Conservation (phyloP, 108 stramenopile genomes). For the Pseudonitzschia delicatissima region DNA sequence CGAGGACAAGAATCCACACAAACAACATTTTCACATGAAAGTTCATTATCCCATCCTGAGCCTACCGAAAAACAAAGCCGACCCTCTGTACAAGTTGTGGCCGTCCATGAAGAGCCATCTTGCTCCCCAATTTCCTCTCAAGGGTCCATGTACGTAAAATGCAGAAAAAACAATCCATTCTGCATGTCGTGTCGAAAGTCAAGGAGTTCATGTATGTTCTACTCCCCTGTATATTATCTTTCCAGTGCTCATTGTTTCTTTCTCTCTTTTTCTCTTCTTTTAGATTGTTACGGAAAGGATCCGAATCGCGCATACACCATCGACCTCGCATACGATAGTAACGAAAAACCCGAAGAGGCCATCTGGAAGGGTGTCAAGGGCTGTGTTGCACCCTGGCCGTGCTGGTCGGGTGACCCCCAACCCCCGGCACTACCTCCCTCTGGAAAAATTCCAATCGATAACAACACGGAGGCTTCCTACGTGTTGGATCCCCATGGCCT, state of each 20-base stretch:
- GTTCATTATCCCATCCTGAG: conserved; percentile 7
- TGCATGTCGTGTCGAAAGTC: too few species aligned
- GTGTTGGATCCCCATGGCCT: conserved; percentile 1
- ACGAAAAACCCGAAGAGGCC: neutral
- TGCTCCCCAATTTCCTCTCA: conserved; percentile 12
- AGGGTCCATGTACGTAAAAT: conserved; percentile 17
- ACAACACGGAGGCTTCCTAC: neutral
- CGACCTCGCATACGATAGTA: neutral
- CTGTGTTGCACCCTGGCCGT: conserved; percentile 13
- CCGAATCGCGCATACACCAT: conserved; percentile 19
- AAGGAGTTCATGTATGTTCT: too few species aligned
- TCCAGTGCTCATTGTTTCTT: neutral
- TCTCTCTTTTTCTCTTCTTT: neutral
- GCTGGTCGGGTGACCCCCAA: conserved; percentile 17
- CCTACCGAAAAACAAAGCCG: neutral
- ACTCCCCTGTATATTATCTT: neutral
- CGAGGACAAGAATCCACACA: neutral
- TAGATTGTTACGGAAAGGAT: conserved; percentile 26
- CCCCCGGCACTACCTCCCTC: neutral
- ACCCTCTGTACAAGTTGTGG: conserved; percentile 18
- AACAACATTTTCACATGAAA: neutral
- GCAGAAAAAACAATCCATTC: too few species aligned
- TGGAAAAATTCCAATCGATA: neutral
- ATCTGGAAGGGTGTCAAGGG: conserved; percentile 18
- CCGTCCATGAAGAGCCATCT: conserved; percentile 23